These are phyloP conservation scores for Rhizomucor miehei DNA, from an alignment of 371 early-diverging fungal genomes.

Conservation along the genomic window DNA sequence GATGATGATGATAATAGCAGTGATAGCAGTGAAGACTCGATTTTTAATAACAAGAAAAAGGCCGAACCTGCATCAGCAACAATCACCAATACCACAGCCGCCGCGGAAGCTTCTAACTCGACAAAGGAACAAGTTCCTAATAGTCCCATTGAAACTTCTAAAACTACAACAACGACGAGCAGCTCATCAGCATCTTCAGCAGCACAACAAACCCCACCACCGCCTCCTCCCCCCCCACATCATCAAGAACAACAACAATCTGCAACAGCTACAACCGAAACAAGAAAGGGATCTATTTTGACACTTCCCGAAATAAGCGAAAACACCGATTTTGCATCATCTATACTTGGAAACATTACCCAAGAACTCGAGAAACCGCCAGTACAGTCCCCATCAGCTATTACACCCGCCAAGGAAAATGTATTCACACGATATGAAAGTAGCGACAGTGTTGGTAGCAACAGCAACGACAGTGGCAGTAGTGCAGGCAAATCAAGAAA, in stretches of 20 bases:
- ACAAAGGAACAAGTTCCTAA: background rate
- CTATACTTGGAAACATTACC: slow-evolving; percentile 8
- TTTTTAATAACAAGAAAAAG: background rate
- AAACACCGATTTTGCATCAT: slow-evolving; percentile 9
- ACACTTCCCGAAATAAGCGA: slow-evolving; percentile 13
- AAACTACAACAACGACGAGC: background rate
- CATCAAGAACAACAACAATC: background rate
- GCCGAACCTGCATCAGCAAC: no score
- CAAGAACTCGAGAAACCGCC: background rate
- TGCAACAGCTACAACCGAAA: background rate
- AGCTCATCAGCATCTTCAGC: background rate
- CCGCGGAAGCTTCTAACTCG: background rate
- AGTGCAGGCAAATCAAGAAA: background rate
- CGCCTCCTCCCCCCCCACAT: background rate
- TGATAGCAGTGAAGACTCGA: slow-evolving; percentile 24
- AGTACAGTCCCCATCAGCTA: background rate
- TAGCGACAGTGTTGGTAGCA: slow-evolving; percentile 1
- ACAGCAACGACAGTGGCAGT: background rate
- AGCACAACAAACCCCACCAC: background rate
- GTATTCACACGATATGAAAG: background rate
- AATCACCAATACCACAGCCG: background rate
- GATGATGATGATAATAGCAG: slow-evolving; percentile 29
- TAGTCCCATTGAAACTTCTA: background rate
- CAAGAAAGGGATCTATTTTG: background rate
- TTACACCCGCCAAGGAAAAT: slow-evolving; percentile 3